Base-by-base conservation (phyloP, 192 early-diverging fungal genomes). In the Diversispora epigaea region DNA sequence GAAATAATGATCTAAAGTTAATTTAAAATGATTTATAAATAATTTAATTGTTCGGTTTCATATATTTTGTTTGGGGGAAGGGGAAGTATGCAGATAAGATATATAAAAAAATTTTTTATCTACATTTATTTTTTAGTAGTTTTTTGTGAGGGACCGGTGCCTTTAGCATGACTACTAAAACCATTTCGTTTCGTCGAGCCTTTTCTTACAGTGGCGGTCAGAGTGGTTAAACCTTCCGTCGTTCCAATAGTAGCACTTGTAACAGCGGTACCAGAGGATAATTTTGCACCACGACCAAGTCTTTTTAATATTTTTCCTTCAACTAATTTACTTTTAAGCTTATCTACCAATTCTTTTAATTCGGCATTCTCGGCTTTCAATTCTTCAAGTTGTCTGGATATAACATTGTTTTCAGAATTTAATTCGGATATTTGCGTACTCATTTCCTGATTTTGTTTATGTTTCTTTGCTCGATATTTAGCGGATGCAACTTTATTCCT, bases 401-500 rank as follows among this genome's bases (percentile, higher is more conserved):
- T 47, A 3, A 86, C 67, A 32, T 79, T 80, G 71, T 86, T 85
- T 64, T 89, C 80, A 1, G 78, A 76, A 6, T 39, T 64, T 44
- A 75, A 65, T 75, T 85, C 84, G 0, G 77, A 76, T 60, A 89
- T 89, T 74, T 80, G 81, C 7, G 73, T 25, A 14, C 80, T 71
- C 87, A 89, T 89, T 76, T 89, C 87, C 25, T 80, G 77, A 47
- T 85, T 85, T 62, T 87, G 84, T 41, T 81, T 74, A 54, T 89
- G 85, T 66, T 89, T 89, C 71, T 89, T 89, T 70, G 83, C 83
- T 19, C 87, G 75, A 61, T 89, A 89, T 62, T 89, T 89, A 1
- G 87, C 87, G 3, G 86, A 87, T 10, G 87, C 87, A 3, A 86
- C 81, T 56, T 89, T 89, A 75, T 89, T 89, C 55, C 87, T 78